Percentiles rank a stretch among this genome's conserved stretches.
Evolutionary conservation across 1,284 basidiomycete genomes (phyloP).

Genomic region (Exsudoporus floridanus): DNA sequence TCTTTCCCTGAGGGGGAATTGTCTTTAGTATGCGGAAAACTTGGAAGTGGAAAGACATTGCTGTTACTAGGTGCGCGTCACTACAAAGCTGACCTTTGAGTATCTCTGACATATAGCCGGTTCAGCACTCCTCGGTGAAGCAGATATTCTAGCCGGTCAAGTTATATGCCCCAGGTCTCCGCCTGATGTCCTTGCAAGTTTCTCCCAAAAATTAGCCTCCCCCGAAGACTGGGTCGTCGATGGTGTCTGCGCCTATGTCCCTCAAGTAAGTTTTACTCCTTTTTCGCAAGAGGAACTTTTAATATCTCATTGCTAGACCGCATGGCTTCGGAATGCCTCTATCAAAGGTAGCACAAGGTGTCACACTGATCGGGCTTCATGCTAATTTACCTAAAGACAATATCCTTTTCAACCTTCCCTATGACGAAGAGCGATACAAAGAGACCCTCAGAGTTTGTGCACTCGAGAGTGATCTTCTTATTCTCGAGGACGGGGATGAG

Average conservation of each 20-base stretch:
- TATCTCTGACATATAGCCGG: constrained; percentile 15
- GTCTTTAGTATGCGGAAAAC: constrained; percentile 79
- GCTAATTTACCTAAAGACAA: constrained; percentile 59
- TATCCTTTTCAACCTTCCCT: constrained; percentile 87
- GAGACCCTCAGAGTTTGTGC: constrained; percentile 52
- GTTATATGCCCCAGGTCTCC: constrained; percentile 80
- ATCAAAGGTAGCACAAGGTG: constrained; percentile 62
- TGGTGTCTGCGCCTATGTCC: constrained; percentile 86
- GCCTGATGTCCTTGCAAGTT: constrained; percentile 69
- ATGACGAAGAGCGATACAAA: constrained; percentile 71
- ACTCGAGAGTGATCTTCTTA: constrained; percentile 77
- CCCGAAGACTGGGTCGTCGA: constrained; percentile 74
- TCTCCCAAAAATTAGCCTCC: constrained; percentile 43
- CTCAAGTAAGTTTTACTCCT: constrained; percentile 57
- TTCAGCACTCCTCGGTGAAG: constrained; percentile 84
- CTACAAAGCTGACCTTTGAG: background rate
- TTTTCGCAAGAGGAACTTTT: background rate
- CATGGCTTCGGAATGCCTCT: constrained; percentile 90
- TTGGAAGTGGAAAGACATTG: constrained; percentile 83
- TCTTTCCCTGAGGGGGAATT: constrained; percentile 79
- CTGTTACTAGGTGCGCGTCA: constrained; percentile 58
- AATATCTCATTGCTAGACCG: constrained; percentile 38
- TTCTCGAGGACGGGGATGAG: constrained; percentile 92
- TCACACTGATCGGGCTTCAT: background rate
- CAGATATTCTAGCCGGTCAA: constrained; percentile 80